A percentile compares a stretch with the other conserved stretches of the same genome.
These are phyloP conservation scores for Daedaleopsis nitida DNA, from an alignment of 768 basidiomycete species.

Conservation along the genomic window DNA sequence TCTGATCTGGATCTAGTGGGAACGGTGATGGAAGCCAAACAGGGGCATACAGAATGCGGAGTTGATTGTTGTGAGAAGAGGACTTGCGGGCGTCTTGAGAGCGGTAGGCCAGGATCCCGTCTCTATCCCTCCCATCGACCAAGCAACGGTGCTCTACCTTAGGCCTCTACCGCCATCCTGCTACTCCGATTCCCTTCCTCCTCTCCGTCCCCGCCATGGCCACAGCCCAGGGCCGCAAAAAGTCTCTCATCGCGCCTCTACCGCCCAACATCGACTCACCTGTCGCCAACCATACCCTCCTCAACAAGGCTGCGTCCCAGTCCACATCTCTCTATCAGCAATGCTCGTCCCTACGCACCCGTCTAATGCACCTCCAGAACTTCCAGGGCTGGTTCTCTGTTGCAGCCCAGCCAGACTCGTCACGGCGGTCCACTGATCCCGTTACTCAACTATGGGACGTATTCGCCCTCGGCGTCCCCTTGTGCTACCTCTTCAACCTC, in stretches of 20 bases:
- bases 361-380: slow-evolving; percentile 76
- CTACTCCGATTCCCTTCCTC: slow-evolving; percentile 6
- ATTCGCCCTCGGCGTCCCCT: slow-evolving; percentile 89
- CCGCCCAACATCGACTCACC: slow-evolving; percentile 75
- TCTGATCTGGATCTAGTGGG: slow-evolving; percentile 11
- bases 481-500: slow-evolving; percentile 96
- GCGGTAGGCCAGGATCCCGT: slow-evolving; percentile 10
- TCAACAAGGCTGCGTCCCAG: slow-evolving; percentile 88
- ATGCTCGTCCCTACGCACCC: slow-evolving; percentile 76
- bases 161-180: slow-evolving; percentile 10
- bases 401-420: slow-evolving; percentile 48
- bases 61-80: slow-evolving; percentile 21
- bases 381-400: slow-evolving; percentile 73
- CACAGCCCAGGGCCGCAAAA: slow-evolving; percentile 53
- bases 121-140: slow-evolving; percentile 20
- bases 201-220: slow-evolving; percentile 39
- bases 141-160: slow-evolving; percentile 13
- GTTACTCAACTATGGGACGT: slow-evolving; percentile 95
- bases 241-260: slow-evolving; percentile 43
- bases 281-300: slow-evolving; percentile 78
- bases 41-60: slow-evolving; percentile 17
- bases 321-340: slow-evolving; percentile 91
- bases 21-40: slow-evolving; percentile 19
- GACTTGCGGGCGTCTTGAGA: slow-evolving; percentile 13
- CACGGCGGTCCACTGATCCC: slow-evolving; percentile 82